These are phyloP conservation scores for Cnidoscolus chayamansa DNA, from an alignment of 441 rosid species.

Conservation along the genomic window DNA sequence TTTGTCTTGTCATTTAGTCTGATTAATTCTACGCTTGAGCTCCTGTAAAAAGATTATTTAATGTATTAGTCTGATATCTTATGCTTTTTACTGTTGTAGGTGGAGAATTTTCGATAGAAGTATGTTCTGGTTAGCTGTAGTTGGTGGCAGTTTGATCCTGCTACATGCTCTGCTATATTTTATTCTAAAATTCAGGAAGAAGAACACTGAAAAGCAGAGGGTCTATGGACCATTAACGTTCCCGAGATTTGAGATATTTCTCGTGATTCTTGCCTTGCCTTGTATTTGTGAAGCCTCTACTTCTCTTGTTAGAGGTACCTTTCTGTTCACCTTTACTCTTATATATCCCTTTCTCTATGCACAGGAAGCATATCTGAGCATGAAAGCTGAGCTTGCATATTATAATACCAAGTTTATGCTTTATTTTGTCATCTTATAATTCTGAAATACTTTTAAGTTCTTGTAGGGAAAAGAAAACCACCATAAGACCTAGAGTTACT, in stretches of 20 bases:
- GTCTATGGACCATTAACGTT: conserved; percentile 62
- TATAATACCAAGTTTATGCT: not conserved
- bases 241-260: conserved; percentile 84
- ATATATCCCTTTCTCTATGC: not conserved
- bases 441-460: not conserved
- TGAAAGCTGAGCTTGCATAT: not conserved
- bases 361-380: not conserved
- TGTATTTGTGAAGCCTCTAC: conserved; percentile 68
- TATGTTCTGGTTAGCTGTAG: conserved; percentile 81
- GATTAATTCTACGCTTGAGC: not conserved
- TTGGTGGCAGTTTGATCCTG: conserved; percentile 57
- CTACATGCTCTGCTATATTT: conserved; percentile 51
- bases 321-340: conserved; percentile 4
- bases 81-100: conserved; percentile 40
- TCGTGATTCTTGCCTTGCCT: conserved; percentile 70
- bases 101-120: conserved; percentile 83
- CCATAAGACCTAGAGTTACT: not conserved
- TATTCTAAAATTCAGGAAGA: conserved; percentile 52
- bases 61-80: conserved; percentile 5
- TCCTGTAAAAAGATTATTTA: not conserved
- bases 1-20: not conserved
- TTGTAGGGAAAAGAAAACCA: not conserved
- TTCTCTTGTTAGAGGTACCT: conserved; percentile 58
- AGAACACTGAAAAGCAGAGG: conserved; percentile 38
- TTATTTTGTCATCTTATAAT: not conserved